A percentile compares a stretch with the other conserved stretches of the same genome.
Conservation (phyloP, 352 stramenopile genomes). For the Pythium brassicae region DNA sequence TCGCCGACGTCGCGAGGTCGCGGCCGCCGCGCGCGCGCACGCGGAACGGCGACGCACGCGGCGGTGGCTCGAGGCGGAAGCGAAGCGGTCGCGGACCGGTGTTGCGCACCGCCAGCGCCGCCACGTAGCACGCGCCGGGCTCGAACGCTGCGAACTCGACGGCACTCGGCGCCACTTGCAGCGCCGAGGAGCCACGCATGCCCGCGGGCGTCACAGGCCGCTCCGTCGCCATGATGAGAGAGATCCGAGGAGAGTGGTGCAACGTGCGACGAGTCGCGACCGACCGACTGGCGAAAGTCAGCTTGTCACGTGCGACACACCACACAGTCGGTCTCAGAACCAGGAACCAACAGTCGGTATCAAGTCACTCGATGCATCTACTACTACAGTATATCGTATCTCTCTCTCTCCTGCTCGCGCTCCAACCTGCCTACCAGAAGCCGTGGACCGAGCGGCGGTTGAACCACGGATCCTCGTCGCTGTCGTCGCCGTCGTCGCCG, state of each 20-base stretch:
- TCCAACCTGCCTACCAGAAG: no score
- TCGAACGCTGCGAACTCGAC: constrained; percentile 73
- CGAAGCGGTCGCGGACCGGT: constrained; percentile 55
- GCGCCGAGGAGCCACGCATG: constrained; percentile 23
- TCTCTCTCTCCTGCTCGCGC: no score
- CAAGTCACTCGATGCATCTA: no score
- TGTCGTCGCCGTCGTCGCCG: no score
- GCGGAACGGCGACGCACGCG: constrained; percentile 47
- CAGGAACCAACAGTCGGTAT: no score
- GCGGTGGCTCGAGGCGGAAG: constrained; percentile 51
- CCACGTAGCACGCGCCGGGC: constrained; percentile 55
- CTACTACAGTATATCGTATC: no score
- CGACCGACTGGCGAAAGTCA: no score
- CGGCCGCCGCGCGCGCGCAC: constrained; percentile 39
- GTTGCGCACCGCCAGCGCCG: constrained; percentile 58
- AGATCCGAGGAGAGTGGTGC: no score
- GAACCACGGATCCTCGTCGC: no score
- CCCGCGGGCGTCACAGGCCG: constrained; percentile 12
- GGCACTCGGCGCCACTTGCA: constrained; percentile 57
- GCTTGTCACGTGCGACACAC: no score
- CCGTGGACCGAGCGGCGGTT: no score
- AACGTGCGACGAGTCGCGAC: neutral
- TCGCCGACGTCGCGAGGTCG: constrained; percentile 59
- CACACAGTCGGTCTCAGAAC: no score
- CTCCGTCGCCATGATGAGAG: neutral